Evolutionary conservation across 2,329 filamentous ascomycete species (phyloP).

Genomic region (Cytospora mali): DNA sequence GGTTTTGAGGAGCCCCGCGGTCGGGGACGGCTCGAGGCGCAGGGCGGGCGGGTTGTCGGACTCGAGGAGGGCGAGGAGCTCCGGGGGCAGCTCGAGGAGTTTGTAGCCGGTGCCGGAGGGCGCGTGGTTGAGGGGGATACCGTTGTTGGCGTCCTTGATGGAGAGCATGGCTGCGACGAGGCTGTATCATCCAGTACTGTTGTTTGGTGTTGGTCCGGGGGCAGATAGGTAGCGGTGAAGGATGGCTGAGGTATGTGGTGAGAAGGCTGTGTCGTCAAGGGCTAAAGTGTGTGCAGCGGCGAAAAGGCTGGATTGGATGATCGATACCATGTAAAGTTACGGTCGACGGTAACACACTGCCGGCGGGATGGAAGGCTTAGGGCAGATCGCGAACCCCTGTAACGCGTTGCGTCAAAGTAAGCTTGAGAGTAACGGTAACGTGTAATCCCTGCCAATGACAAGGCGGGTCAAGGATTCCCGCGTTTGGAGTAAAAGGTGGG

Average conservation of each 20-base stretch:
- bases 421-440: not conserved
- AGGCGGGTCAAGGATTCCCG: not conserved
- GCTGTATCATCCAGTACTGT: too few relatives aligned
- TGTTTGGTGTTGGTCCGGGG: not conserved
- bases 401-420: not conserved
- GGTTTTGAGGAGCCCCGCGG: constrained; percentile 56
- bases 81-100: constrained; percentile 63
- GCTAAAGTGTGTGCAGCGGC: not conserved
- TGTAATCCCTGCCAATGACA: not conserved
- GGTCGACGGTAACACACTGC: not conserved
- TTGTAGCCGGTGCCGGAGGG: constrained; percentile 57
- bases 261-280: not conserved
- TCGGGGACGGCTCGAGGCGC: constrained; percentile 52
- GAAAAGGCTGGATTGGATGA: not conserved
- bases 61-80: constrained; percentile 59
- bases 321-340: not conserved
- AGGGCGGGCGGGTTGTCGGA: constrained; percentile 54
- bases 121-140: constrained; percentile 54
- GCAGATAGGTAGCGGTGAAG: not conserved
- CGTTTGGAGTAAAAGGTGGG: not conserved
- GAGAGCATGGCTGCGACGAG: constrained; percentile 42
- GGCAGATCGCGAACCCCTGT: not conserved
- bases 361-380: not conserved
- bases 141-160: constrained; percentile 45
- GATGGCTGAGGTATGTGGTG: not conserved